phyloP scores from a whole-genome alignment of 2,329 filamentous ascomycete species.

The Trichoderma asperellum region DNA sequence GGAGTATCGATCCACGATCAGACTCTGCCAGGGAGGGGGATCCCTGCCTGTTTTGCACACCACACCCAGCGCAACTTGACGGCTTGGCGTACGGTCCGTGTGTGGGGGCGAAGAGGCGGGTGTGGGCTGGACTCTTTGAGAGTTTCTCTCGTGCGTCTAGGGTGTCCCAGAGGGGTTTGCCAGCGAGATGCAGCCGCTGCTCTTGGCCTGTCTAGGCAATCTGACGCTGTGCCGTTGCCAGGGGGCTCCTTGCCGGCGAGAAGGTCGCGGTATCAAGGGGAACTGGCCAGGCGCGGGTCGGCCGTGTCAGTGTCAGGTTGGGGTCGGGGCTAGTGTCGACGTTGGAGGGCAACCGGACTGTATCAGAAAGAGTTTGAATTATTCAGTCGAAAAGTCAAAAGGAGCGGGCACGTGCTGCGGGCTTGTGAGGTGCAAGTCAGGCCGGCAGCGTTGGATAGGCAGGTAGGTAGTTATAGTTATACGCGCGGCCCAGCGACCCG shows the following conservation, averaged over 20 bases:
- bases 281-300: neutral
- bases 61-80: slow-evolving; percentile 14
- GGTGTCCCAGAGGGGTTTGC: slow-evolving; percentile 17
- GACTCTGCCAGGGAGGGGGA: slow-evolving; percentile 17
- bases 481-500: neutral
- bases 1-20: slow-evolving; percentile 24
- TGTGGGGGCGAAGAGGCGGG: slow-evolving; percentile 26
- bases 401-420: slow-evolving; percentile 2
- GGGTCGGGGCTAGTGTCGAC: neutral
- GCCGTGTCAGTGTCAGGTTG: neutral
- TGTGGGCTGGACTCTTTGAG: neutral
- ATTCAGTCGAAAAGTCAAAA: neutral
- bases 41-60: slow-evolving; percentile 12
- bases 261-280: slow-evolving; percentile 1
- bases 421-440: neutral
- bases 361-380: neutral
- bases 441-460: neutral
- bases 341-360: neutral
- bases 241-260: neutral
- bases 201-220: slow-evolving; percentile 13
- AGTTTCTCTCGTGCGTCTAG: slow-evolving; percentile 1
- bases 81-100: slow-evolving; percentile 28
- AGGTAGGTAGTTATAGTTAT: neutral
- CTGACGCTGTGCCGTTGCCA: slow-evolving; percentile 1
- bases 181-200: slow-evolving; percentile 17